Conservation (phyloP, 345 rosid genomes). For the Eucalyptus curtisii region DNA sequence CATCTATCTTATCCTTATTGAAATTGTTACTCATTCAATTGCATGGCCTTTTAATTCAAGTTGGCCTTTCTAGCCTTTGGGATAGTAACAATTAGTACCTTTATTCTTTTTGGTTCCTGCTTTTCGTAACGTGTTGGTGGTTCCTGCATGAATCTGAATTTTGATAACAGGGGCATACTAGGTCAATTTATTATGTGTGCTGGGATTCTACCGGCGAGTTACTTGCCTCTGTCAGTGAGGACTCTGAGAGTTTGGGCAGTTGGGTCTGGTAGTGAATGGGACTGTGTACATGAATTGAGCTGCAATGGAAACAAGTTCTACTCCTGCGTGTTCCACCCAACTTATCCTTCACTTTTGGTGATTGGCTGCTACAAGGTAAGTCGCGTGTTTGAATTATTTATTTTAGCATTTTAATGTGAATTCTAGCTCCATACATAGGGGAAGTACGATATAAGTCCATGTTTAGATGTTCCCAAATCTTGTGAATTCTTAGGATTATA, state of each 20-base stretch:
- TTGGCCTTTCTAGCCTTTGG: not conserved
- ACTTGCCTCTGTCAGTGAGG: slow-evolving; percentile 85
- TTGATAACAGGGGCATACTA: slow-evolving; percentile 54
- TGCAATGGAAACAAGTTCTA: slow-evolving; percentile 71
- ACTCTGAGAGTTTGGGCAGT: too few species aligned
- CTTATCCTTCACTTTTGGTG: slow-evolving; percentile 58
- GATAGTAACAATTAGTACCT: not conserved
- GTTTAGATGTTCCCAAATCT: not conserved
- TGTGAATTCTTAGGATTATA: not conserved
- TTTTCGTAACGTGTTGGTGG: not conserved
- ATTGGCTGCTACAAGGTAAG: slow-evolving; percentile 91
- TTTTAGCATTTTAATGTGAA: not conserved
- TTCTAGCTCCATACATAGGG: not conserved
- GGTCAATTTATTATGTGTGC: slow-evolving; percentile 56
- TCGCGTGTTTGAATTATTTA: not conserved
- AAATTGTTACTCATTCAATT: too few species aligned
- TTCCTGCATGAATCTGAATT: not conserved
- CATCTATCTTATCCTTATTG: too few species aligned
- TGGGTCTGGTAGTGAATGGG: slow-evolving; percentile 81
- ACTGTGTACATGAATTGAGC: slow-evolving; percentile 79
- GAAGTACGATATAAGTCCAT: not conserved
- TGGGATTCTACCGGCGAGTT: slow-evolving; percentile 89
- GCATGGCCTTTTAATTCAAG: too few species aligned
- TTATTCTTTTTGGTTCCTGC: not conserved
- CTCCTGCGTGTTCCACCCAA: slow-evolving; percentile 89